These are phyloP conservation scores for Liriodendron chinense DNA, from an alignment of 164 flowering plant genomes.

Conservation along the genomic window DNA sequence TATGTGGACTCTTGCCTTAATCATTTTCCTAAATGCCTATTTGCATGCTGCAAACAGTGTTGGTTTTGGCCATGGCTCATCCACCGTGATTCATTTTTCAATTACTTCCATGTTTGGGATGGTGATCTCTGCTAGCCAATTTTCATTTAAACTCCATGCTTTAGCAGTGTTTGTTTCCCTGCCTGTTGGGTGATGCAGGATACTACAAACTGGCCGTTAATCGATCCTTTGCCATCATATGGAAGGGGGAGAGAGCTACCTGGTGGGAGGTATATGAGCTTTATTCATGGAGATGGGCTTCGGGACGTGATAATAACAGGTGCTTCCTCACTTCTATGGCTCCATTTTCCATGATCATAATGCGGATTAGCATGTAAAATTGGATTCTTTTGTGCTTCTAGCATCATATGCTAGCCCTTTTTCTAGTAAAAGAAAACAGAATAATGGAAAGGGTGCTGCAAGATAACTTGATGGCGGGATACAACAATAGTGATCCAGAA, in stretches of 20 bases:
- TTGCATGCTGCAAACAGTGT: too few relatives aligned
- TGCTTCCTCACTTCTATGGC: conserved; percentile 16
- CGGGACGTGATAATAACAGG: conserved; percentile 92
- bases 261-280: conserved; percentile 89
- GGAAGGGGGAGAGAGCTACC: conserved; percentile 97
- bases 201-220: conserved; percentile 68
- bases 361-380: too few relatives aligned
- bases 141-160: not conserved
- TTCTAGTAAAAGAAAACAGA: too few relatives aligned
- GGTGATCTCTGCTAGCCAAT: too few relatives aligned
- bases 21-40: too few relatives aligned
- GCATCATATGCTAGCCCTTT: not conserved
- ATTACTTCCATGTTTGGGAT: too few relatives aligned
- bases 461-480: too few relatives aligned
- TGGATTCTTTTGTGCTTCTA: not conserved
- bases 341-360: not conserved
- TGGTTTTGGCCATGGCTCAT: too few relatives aligned
- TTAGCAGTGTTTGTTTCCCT: not conserved
- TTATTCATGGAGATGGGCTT: conserved; percentile 88
- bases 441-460: too few relatives aligned
- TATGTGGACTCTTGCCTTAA: too few relatives aligned
- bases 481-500: too few relatives aligned
- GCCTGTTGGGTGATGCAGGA: conserved; percentile 45
- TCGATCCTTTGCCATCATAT: conserved; percentile 93
- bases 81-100: too few relatives aligned